Evolutionary conservation across 495 filamentous ascomycete genomes (phyloP).

Genomic region (Podospora tetraspora): DNA sequence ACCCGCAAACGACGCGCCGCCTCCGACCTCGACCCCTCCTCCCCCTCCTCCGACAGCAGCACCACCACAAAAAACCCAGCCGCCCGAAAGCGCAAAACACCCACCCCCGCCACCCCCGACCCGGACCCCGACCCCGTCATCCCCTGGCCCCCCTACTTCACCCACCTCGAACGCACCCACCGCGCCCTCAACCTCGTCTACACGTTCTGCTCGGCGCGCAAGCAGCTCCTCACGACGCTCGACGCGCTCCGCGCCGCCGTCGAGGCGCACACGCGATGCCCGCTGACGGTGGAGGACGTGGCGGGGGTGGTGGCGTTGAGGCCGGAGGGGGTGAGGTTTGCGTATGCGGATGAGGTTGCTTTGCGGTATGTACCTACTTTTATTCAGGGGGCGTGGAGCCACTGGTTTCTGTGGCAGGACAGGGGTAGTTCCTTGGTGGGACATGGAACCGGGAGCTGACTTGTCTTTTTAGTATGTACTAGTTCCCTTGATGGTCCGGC

Average conservation of each 20-base stretch:
- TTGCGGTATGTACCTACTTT: conserved; percentile 29
- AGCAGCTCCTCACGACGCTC: conserved; percentile 86
- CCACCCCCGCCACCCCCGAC: background rate
- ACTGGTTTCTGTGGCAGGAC: no score
- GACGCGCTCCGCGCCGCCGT: conserved; percentile 80
- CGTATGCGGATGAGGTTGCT: conserved; percentile 77
- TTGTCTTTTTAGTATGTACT: no score
- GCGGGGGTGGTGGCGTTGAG: conserved; percentile 74
- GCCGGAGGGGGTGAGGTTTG: conserved; percentile 71
- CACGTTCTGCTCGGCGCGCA: conserved; percentile 89
- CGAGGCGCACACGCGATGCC: conserved; percentile 70
- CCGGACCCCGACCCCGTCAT: conserved; percentile 2
- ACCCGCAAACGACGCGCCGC: conserved; percentile 16
- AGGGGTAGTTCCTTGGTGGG: no score
- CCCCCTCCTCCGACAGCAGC: conserved; percentile 1
- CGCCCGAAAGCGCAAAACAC: conserved; percentile 1
- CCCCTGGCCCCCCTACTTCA: conserved; percentile 72
- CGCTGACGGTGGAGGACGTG: conserved; percentile 69
- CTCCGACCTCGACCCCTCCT: background rate
- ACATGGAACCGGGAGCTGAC: no score
- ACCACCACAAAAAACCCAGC: background rate
- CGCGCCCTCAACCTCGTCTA: conserved; percentile 86
- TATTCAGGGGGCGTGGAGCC: no score
- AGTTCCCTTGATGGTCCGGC: no score
- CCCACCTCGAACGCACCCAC: conserved; percentile 67